A percentile compares a stretch with the other conserved stretches of the same genome.
Conservation (phyloP, 345 rosid genomes). For the Noccaea caerulescens region DNA sequence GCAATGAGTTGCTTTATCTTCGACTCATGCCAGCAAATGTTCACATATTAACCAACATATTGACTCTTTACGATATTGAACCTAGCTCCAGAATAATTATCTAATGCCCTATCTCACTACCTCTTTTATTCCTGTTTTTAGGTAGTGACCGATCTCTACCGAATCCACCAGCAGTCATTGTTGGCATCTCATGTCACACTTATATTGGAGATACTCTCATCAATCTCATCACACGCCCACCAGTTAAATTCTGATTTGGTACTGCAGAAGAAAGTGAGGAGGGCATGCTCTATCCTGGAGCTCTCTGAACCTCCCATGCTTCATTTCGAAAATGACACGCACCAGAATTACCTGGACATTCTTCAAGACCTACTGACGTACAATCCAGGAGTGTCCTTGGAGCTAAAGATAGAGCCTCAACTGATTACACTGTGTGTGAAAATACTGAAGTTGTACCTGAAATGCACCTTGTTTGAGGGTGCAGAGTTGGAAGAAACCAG, state of each 20-base stretch:
- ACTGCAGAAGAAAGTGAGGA: conserved; percentile 71
- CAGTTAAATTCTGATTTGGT: conserved; percentile 57
- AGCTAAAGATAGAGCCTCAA: conserved; percentile 60
- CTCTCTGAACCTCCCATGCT: conserved; percentile 82
- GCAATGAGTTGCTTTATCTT: conserved; percentile 22
- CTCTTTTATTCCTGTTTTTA: conserved; percentile 45
- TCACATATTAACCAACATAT: not conserved
- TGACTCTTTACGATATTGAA: not conserved
- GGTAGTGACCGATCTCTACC: conserved; percentile 73
- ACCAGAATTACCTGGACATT: conserved; percentile 69
- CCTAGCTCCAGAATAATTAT: conserved; percentile 6
- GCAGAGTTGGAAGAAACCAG: conserved; percentile 41
- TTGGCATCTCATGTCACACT: conserved; percentile 52
- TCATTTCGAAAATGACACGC: conserved; percentile 85
- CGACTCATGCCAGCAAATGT: conserved; percentile 15
- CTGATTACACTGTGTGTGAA: conserved; percentile 60
- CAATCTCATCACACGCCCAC: conserved; percentile 69
- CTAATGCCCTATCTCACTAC: not conserved
- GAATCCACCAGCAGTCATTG: conserved; percentile 54
- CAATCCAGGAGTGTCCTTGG: conserved; percentile 51
- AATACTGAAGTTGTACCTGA: conserved; percentile 65
- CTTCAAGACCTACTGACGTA: conserved; percentile 56
- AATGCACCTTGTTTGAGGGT: conserved; percentile 47
- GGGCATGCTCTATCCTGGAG: conserved; percentile 71
- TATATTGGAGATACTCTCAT: conserved; percentile 60